Conservation (phyloP, 345 rosid species). For the Salix caprea region DNA sequence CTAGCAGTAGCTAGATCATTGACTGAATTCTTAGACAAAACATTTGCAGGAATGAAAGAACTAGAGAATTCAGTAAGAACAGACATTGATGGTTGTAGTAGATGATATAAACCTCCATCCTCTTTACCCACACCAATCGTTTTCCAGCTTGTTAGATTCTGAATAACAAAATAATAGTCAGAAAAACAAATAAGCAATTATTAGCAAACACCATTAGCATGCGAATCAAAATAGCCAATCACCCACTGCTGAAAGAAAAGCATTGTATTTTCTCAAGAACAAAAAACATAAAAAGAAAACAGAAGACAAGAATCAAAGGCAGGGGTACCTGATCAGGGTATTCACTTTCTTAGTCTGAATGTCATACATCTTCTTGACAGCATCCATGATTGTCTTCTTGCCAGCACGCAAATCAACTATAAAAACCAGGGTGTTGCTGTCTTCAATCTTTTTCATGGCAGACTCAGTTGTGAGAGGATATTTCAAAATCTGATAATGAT, state of each 20-base stretch:
- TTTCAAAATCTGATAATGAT: constrained; percentile 85
- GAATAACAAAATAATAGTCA: too few species aligned
- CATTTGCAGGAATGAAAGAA: too few species aligned
- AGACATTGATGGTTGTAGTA: too few species aligned
- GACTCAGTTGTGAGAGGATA: constrained; percentile 90
- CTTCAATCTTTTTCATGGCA: constrained; percentile 94
- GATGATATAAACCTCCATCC: too few species aligned
- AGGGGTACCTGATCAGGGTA: constrained; percentile 75
- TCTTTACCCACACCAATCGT: too few species aligned
- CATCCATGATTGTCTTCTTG: constrained; percentile 88
- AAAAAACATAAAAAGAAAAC: neutral
- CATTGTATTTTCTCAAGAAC: neutral
- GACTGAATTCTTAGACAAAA: too few species aligned
- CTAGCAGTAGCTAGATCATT: too few species aligned
- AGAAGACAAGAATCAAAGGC: neutral
- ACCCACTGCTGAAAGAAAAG: neutral
- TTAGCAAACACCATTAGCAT: neutral
- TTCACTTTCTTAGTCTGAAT: constrained; percentile 93
- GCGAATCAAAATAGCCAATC: neutral
- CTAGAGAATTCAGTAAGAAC: too few species aligned
- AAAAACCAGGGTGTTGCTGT: constrained; percentile 91
- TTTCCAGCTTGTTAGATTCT: too few species aligned
- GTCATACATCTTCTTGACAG: constrained; percentile 92
- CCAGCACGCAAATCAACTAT: constrained; percentile 92
- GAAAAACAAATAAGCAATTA: neutral